These are phyloP conservation scores for Suillus weaverae DNA, from an alignment of 768 basidiomycete genomes.

Conservation along the genomic window DNA sequence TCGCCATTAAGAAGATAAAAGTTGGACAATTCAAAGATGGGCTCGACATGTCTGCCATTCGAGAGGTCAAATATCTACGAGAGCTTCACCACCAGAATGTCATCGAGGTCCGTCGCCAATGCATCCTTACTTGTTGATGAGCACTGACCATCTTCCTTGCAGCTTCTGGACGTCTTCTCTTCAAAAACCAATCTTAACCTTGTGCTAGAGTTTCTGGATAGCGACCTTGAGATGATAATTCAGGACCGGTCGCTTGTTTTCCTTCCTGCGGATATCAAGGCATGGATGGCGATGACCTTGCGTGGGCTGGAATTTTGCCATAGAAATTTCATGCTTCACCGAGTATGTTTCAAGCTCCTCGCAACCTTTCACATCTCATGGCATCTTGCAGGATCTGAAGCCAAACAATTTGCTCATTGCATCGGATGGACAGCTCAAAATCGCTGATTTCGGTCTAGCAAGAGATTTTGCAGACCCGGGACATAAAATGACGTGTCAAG, in stretches of 20 bases:
- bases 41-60: slow-evolving; percentile 97
- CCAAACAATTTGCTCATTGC: slow-evolving; percentile 98
- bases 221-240: slow-evolving; percentile 95
- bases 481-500: slow-evolving; percentile 96
- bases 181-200: slow-evolving; percentile 96
- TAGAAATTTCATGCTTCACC: slow-evolving; percentile 88
- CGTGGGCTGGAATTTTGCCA: slow-evolving; percentile 99
- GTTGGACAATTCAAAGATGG: slow-evolving; percentile 97
- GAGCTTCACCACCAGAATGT: slow-evolving; percentile 94
- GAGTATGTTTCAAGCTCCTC: slow-evolving; percentile 51
- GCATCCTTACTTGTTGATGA: neutral
- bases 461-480: slow-evolving; percentile 94
- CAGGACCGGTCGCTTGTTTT: slow-evolving; percentile 92
- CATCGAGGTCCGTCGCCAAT: slow-evolving; percentile 65
- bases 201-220: slow-evolving; percentile 94
- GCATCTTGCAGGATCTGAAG: slow-evolving; percentile 78
- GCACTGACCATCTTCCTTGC: neutral
- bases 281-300: slow-evolving; percentile 98
- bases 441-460: slow-evolving; percentile 98
- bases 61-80: slow-evolving; percentile 95
- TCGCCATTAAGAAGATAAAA: slow-evolving; percentile 98
- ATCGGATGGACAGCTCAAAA: slow-evolving; percentile 87
- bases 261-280: slow-evolving; percentile 93
- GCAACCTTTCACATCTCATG: neutral
- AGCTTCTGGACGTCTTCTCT: slow-evolving; percentile 97